Conservation (phyloP, 2,329 filamentous ascomycete genomes). For the Lachnellula cervina region DNA sequence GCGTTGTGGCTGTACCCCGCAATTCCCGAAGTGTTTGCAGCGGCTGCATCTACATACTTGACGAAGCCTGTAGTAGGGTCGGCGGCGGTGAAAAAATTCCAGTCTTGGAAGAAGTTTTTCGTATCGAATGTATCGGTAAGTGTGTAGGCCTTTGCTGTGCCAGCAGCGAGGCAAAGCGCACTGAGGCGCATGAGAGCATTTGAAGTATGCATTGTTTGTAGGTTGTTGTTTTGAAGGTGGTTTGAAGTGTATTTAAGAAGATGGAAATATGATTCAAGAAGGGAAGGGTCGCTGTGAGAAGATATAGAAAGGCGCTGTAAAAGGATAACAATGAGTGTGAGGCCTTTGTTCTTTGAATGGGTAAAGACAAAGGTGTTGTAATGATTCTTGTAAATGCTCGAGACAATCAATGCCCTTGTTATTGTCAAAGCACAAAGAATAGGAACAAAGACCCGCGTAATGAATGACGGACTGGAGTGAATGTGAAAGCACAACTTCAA, state of each 20-base stretch:
- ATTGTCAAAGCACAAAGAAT: slow-evolving; percentile 12
- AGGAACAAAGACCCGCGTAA: slow-evolving; percentile 26
- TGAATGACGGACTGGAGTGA: slow-evolving; percentile 27
- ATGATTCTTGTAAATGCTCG: neutral
- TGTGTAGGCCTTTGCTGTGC: slow-evolving; percentile 34
- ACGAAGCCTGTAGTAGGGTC: slow-evolving; percentile 78
- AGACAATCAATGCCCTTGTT: slow-evolving; percentile 8
- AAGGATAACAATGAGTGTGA: neutral
- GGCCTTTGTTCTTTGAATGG: neutral
- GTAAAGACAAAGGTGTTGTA: neutral
- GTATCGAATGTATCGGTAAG: slow-evolving; percentile 40
- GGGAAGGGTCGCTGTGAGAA: neutral
- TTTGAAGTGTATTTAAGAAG: neutral
- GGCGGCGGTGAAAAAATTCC: slow-evolving; percentile 48
- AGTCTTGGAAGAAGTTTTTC: slow-evolving; percentile 42
- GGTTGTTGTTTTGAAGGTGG: slow-evolving; percentile 9
- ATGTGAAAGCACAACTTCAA: neutral
- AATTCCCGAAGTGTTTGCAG: slow-evolving; percentile 53
- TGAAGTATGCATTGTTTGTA: slow-evolving; percentile 19
- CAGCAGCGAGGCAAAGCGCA: slow-evolving; percentile 27
- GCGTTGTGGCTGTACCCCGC: slow-evolving; percentile 37
- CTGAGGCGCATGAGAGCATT: slow-evolving; percentile 23
- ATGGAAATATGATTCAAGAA: neutral
- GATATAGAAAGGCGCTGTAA: neutral
- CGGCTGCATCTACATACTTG: slow-evolving; percentile 56